Evolutionary conservation across 108 stramenopile genomes (phyloP).

Genomic region (Conticribra weissflogii): DNA sequence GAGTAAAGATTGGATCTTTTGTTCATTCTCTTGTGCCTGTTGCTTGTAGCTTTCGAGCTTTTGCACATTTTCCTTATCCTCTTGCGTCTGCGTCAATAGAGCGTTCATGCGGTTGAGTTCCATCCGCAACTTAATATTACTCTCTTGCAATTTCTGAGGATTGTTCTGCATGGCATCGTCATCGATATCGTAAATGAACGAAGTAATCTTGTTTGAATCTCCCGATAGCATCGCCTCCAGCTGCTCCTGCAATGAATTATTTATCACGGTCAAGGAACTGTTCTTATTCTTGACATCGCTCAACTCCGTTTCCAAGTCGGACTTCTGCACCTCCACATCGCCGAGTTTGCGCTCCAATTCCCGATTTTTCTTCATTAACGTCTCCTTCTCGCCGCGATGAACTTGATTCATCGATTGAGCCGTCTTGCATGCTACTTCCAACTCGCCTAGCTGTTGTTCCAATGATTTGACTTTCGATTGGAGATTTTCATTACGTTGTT

Average conservation of each 20-base stretch:
- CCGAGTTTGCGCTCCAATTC: constrained; percentile 24
- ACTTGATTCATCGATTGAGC: constrained; percentile 29
- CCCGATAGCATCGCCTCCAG: constrained; percentile 9
- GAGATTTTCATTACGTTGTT: constrained; percentile 19
- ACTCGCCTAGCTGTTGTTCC: constrained; percentile 25
- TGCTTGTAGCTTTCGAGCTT: neutral
- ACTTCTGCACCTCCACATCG: constrained; percentile 28
- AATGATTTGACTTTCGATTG: constrained; percentile 13
- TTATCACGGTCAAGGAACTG: constrained; percentile 44
- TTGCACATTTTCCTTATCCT: constrained; percentile 9
- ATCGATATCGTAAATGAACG: neutral
- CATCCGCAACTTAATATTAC: constrained; percentile 12
- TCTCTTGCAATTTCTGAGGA: constrained; percentile 5
- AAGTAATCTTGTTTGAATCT: neutral
- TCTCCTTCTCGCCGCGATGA: constrained; percentile 29
- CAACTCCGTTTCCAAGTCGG: constrained; percentile 20
- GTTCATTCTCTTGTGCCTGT: constrained; percentile 18
- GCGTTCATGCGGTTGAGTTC: constrained; percentile 18
- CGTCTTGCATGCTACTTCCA: constrained; percentile 30
- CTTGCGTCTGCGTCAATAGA: constrained; percentile 17
- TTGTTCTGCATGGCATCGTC: neutral
- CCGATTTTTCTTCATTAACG: constrained; percentile 21
- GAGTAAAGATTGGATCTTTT: constrained; percentile 25
- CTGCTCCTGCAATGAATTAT: constrained; percentile 50
- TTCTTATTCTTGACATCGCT: constrained; percentile 38